Base-by-base conservation (phyloP, 2,329 filamentous ascomycete species). In the Botrytis pseudocinerea region DNA sequence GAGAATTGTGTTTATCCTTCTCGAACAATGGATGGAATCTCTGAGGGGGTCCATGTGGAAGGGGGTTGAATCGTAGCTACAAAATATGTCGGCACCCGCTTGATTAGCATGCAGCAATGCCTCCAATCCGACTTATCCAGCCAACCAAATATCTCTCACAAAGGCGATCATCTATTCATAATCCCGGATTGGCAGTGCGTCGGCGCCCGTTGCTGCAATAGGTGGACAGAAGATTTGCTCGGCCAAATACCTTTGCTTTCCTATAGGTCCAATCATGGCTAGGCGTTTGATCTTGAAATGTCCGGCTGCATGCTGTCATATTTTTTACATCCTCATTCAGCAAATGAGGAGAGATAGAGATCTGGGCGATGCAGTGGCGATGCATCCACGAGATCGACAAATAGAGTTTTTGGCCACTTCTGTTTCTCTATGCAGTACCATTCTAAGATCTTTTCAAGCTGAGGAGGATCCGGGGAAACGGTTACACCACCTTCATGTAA, bases 171-270 rank as follows among this genome's bases (percentile, higher is more conserved):
- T 71, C 69, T 64, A 32, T 35, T 70, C 59, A 62, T 59, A 44
- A 40, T 74, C 71, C 73, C 68, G 71, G 73, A 66, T 73, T 63
- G 61, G 73, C 73, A 68, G 68, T 72, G 73, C 46, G 61, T 62
- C 54, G 40, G 40, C 38, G 35, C 35, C 28, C 8, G 46, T 61
- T 20, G 40, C 48, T 70, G 57, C 68, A 62, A 38, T 22, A 57
- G n/a, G 14, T 28, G 38, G 42, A 25, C 20, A 35, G 28, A 62
- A 69, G 48, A 51, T 22, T 57, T 46, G 40, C 42, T 63, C 61
- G 61, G 61, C 46, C 61, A 18, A 46, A 44, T 32, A 54, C 64
- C 28, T 32, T 12, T 28, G 14, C 64, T 54, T 40, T 54, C 64
- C 46, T 32, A 57, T 68, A 68, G 65, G 48, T 42, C 48, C 48